Conservation (phyloP, 345 rosid species). For the Gossypium longicalyx region DNA sequence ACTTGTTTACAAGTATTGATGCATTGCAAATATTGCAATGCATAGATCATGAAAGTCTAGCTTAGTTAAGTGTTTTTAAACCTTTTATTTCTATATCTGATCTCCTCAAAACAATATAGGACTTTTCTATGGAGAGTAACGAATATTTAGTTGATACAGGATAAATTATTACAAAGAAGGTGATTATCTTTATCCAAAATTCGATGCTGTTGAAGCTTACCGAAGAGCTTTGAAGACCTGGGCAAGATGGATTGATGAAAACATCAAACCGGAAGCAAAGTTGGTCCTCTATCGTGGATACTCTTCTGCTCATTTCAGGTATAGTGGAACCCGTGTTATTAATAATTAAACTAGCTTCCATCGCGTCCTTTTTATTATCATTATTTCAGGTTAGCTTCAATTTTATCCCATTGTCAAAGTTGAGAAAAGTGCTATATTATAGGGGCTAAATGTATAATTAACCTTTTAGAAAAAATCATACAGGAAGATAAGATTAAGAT, state of each 20-base stretch:
- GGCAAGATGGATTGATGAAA: slow-evolving; percentile 75
- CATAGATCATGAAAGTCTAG: neutral
- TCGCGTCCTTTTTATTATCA: no score
- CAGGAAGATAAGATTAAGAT: neutral
- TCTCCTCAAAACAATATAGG: neutral
- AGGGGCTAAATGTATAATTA: neutral
- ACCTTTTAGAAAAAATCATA: neutral
- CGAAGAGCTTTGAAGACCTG: slow-evolving; percentile 78
- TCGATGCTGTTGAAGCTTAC: slow-evolving; percentile 83
- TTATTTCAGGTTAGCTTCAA: neutral
- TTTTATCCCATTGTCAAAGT: neutral
- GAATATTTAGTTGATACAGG: slow-evolving; percentile 43
- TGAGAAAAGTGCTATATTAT: neutral
- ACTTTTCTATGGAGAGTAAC: slow-evolving; percentile 10
- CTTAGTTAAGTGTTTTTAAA: neutral
- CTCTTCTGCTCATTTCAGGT: slow-evolving; percentile 94
- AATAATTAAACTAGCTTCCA: neutral
- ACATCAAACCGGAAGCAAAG: slow-evolving; percentile 51
- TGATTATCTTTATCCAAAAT: slow-evolving; percentile 65
- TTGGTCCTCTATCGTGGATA: slow-evolving; percentile 88
- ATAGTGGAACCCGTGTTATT: neutral
- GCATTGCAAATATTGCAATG: neutral
- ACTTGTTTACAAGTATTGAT: neutral
- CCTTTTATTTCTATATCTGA: neutral
- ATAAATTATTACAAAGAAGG: slow-evolving; percentile 92